Conservation (phyloP, 345 rosid genomes). For the Eucalyptus regnans region DNA sequence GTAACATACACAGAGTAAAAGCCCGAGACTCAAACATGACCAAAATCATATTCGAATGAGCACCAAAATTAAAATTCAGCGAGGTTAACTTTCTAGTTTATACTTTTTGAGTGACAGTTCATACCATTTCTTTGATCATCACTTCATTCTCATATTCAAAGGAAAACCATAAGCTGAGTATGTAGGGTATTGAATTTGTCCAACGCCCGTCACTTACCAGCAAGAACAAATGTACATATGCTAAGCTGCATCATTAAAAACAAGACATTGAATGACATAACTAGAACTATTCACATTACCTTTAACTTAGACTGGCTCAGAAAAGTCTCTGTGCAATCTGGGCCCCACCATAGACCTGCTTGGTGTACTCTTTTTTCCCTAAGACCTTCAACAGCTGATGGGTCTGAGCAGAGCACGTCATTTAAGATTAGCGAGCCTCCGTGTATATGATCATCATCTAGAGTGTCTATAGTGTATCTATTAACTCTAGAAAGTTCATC, state of each 20-base stretch:
- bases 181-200: neutral
- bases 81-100: neutral
- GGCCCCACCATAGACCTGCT: neutral
- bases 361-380: neutral
- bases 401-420: neutral
- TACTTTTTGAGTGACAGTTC: neutral
- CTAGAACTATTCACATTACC: neutral
- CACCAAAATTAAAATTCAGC: neutral
- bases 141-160: neutral
- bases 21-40: neutral
- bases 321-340: neutral
- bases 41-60: neutral
- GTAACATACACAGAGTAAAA: neutral
- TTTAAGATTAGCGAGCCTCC: neutral
- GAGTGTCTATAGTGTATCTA: neutral
- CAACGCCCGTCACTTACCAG: neutral
- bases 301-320: neutral
- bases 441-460: neutral
- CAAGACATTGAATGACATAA: neutral
- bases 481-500: neutral
- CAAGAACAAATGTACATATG: neutral
- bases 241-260: neutral
- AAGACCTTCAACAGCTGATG: neutral
- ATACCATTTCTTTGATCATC: neutral
- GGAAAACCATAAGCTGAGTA: neutral